These are phyloP conservation scores for Coleophoma eucalyptorum DNA, from an alignment of 2,329 filamentous ascomycete species.

Conservation along the genomic window DNA sequence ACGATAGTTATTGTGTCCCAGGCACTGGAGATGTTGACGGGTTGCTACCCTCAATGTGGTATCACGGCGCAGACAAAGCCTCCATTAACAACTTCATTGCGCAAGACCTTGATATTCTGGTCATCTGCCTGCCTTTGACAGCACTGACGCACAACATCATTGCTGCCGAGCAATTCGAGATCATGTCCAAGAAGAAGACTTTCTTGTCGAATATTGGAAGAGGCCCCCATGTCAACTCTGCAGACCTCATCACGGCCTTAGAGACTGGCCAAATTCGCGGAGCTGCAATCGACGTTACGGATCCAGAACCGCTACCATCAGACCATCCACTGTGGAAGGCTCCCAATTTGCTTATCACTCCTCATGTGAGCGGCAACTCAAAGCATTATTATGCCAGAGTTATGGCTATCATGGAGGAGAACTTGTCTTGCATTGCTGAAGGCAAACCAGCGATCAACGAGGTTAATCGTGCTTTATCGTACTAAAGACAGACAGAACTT, in stretches of 20 bases:
- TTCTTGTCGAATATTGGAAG: constrained; percentile 62
- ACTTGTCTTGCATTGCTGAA: not conserved
- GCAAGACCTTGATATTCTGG: constrained; percentile 47
- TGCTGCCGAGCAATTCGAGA: constrained; percentile 42
- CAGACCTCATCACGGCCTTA: constrained; percentile 50
- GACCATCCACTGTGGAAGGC: constrained; percentile 67
- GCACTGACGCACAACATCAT: constrained; percentile 45
- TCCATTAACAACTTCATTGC: constrained; percentile 47
- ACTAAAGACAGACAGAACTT: not conserved
- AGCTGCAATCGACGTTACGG: constrained; percentile 74
- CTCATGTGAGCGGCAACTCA: constrained; percentile 34
- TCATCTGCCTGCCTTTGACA: constrained; percentile 49
- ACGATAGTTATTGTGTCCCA: constrained; percentile 64
- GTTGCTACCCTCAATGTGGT: constrained; percentile 46
- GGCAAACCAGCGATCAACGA: not conserved
- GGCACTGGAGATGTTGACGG: constrained; percentile 56
- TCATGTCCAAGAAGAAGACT: constrained; percentile 42
- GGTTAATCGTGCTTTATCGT: not conserved
- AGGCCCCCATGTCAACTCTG: constrained; percentile 55
- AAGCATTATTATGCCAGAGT: not conserved
- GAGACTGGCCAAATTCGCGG: constrained; percentile 45
- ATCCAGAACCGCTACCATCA: constrained; percentile 70
- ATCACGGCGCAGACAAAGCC: constrained; percentile 37
- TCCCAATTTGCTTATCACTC: constrained; percentile 63
- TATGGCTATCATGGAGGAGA: not conserved